phyloP scores from a whole-genome alignment of 1,139 yeast species.

The Geotrichum macrosporum region DNA sequence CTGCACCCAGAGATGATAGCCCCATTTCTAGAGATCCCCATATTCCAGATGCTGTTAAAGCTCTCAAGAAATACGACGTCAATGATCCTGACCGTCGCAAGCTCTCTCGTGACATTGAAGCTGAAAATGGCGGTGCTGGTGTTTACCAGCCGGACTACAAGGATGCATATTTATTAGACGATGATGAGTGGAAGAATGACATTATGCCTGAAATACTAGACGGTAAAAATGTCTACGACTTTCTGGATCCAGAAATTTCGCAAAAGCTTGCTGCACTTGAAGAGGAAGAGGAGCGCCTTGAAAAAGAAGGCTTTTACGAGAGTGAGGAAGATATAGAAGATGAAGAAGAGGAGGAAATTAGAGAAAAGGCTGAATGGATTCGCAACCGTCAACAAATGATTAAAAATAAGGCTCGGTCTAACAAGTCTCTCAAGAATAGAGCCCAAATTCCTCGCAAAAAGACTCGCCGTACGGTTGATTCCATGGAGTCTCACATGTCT shows the following conservation, averaged over 20 bases:
- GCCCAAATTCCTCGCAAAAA: constrained; percentile 93
- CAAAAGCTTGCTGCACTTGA: constrained; percentile 90
- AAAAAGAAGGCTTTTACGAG: constrained; percentile 91
- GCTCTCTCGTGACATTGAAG: constrained; percentile 84
- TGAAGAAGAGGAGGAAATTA: constrained; percentile 67
- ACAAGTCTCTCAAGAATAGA: constrained; percentile 81
- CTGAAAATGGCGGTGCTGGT: constrained; percentile 98
- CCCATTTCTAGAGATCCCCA: constrained; percentile 58
- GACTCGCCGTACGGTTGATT: constrained; percentile 66
- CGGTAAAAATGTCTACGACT: constrained; percentile 95
- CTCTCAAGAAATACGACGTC: constrained; percentile 61
- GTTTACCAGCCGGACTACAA: constrained; percentile 90
- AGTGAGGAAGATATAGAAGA: constrained; percentile 55
- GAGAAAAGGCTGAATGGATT: constrained; percentile 90
- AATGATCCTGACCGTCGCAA: constrained; percentile 78
- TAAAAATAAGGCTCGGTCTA: constrained; percentile 82
- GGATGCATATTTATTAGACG: constrained; percentile 85
- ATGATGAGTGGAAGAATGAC: constrained; percentile 97
- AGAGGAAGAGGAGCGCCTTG: constrained; percentile 93
- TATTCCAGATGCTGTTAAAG: constrained; percentile 71
- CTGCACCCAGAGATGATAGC: constrained; percentile 81
- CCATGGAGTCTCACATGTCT: constrained; percentile 86
- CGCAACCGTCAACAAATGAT: constrained; percentile 91
- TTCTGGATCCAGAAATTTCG: constrained; percentile 92
- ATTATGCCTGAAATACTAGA: constrained; percentile 94